Evolutionary conservation across 2,329 filamentous ascomycete genomes (phyloP).

Genomic region (Aspergillus hortae): DNA sequence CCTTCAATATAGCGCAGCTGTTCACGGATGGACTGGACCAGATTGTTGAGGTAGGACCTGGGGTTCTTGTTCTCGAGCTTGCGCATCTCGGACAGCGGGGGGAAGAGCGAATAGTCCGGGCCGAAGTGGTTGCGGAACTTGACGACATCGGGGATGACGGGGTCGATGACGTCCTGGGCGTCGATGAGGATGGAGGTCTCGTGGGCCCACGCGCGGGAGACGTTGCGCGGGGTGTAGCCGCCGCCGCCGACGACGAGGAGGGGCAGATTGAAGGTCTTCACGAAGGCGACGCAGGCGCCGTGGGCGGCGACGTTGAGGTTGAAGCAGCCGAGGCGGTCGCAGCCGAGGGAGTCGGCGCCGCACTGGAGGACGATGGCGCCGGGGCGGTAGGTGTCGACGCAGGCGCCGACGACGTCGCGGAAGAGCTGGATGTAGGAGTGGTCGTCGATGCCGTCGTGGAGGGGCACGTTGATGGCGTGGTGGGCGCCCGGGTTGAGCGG

Average conservation of each 20-base stretch:
- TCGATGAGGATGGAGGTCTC: conserved; percentile 89
- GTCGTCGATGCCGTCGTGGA: conserved; percentile 88
- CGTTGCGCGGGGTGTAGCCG: conserved; percentile 94
- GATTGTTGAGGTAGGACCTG: conserved; percentile 68
- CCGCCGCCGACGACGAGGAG: conserved; percentile 90
- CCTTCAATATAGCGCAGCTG: conserved; percentile 81
- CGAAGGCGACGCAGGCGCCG: conserved; percentile 83
- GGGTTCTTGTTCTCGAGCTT: conserved; percentile 74
- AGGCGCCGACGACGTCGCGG: conserved; percentile 71
- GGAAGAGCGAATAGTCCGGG: conserved; percentile 82
- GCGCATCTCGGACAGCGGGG: conserved; percentile 70
- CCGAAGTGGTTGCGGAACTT: conserved; percentile 88
- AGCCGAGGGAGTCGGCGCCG: conserved; percentile 89
- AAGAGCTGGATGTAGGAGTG: conserved; percentile 85
- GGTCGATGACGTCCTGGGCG: conserved; percentile 65
- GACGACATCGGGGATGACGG: conserved; percentile 72
- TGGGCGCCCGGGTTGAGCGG: conserved; percentile 84
- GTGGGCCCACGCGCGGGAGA: conserved; percentile 93
- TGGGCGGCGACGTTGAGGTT: conserved; percentile 96
- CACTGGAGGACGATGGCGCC: conserved; percentile 91
- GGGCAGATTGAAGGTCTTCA: conserved; percentile 75
- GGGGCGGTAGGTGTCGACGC: conserved; percentile 80
- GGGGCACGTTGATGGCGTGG: conserved; percentile 84
- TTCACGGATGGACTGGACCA: conserved; percentile 75
- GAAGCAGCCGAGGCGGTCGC: conserved; percentile 90